Evolutionary conservation across 1,139 yeast genomes (phyloP).

Genomic region (Pichia sp.): DNA sequence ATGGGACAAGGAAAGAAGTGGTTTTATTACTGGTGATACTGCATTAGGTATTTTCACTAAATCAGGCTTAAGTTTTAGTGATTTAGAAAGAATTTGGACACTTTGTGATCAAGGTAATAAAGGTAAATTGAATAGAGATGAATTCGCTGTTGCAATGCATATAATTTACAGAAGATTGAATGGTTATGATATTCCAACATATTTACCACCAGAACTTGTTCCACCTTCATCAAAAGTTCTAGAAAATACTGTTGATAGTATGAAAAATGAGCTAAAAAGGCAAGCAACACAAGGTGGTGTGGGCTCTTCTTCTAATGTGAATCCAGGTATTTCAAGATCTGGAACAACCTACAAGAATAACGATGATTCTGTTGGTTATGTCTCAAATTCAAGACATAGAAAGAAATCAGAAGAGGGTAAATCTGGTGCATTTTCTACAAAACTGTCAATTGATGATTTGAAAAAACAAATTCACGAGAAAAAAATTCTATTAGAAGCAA

Average conservation of each 20-base stretch:
- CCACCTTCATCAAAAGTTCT: conserved; percentile 72
- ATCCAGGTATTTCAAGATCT: conserved; percentile 28
- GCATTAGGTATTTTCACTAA: conserved; percentile 86
- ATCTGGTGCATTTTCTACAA: conserved; percentile 17
- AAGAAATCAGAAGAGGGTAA: conserved; percentile 14
- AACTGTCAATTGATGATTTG: conserved; percentile 40
- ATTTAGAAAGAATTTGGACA: conserved; percentile 87
- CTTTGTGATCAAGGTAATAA: conserved; percentile 63
- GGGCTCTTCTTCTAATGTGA: conserved; percentile 13
- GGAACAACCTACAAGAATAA: conserved; percentile 64
- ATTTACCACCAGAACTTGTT: conserved; percentile 64
- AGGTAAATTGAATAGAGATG: conserved; percentile 69
- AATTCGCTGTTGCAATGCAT: conserved; percentile 81
- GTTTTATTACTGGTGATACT: conserved; percentile 69
- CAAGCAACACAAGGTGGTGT: conserved; percentile 21
- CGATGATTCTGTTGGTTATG: conserved; percentile 55
- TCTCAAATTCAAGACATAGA: conserved; percentile 61
- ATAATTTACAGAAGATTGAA: conserved; percentile 67
- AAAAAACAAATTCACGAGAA: conserved; percentile 62
- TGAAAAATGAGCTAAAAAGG: conserved; percentile 39
- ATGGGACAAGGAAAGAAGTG: conserved; percentile 68
- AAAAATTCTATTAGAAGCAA: conserved; percentile 59
- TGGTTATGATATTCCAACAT: conserved; percentile 65
- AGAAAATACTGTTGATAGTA: conserved; percentile 41
- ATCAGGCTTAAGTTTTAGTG: conserved; percentile 79